Evolutionary conservation across 208 protist species (phyloP), one percentile per base, ranked within the genome.

Genomic region (Acanthamoeba healyi): DNA sequence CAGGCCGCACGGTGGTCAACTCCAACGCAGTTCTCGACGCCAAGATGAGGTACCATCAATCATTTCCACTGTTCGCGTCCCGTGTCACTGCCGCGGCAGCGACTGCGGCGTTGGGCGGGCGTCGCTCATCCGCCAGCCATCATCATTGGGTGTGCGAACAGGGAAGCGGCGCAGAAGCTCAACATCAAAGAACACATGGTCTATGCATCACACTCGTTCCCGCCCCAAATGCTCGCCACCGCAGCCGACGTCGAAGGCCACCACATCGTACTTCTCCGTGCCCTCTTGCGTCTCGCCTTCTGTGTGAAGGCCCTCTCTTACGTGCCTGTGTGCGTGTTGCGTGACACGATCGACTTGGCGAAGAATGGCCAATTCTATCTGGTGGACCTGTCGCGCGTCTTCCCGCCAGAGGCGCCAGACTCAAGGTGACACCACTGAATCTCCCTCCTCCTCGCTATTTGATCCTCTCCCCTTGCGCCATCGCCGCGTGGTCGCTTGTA

Each of bases 151-250:
- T 12, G 34, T 15, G 29, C 7, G 7, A 19, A 15, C 42, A 70
- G 54, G 58, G 56, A 63, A 14, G 82, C 82, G 5, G 82, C 82
- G 0, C 29, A 70, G 82, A 90, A 90, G 36, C 82, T 90, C 22
- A 90, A 90, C 36, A 46, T 90, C n/a, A 90, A 90, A 38, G 54
- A 70, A 36, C 82, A 90, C 36, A 26, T 56, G 42, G 74, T 84
- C 22, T 51, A 84, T 24, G 22, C 74, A 12, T 17, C 3, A 22
- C n/a, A 10, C 3, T 24, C n/a, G 42, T 36, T 36, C 2, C 74
- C 38, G 26, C 74, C 74, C 4, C 38, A 38, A 56, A 17, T 17
- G 15, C 44, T 84, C 42, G 74, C 74, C 44, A 84, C 74, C 44
- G 74, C 74, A 3, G 74, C 74, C 32, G 74, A 84, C 74, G 74